Evolutionary conservation across 257 asterid genomes (phyloP), one percentile per base, ranked within the genome.

Genomic region (Salvia hispanica): DNA sequence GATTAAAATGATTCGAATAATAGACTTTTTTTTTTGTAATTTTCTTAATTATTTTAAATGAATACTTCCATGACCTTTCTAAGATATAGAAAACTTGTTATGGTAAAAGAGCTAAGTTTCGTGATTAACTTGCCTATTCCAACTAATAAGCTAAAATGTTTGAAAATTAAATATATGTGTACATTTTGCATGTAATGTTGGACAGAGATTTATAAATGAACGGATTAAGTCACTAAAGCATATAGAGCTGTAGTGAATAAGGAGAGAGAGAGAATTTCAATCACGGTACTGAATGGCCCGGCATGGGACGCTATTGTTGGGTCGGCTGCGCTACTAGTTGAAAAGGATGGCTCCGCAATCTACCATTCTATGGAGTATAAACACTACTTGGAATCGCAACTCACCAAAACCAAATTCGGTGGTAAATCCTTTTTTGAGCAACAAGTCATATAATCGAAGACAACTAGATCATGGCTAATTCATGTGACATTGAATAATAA

Each of bases 201-300:
- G 48, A 1, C 56, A 74, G 78, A 66, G 62, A 8, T 74, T 67
- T 7, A 76, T 69, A 48, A 82, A 82, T 5, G 87, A 84, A 37
- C 79, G 65, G 37, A 76, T 34, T 74, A 79, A 79, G 73, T 72
- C 80, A 18, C 79, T 72, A 60, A 64, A 43, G 69, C 87, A 82
- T 43, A 68, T 77, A 43, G 84, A n/a, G n/a, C 87, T 0, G 79
- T 76, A 1, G 77, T 82, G 73, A 82, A 79, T 3, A 53, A 62
- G n/a, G 31, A 36, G 77, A 73, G 3, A 76, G 84, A 21, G 31
- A 25, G 31, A 25, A 64, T 79, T n/a, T 88, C 95, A 2, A 13
- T 85, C 2, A 87, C 64, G 5, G 10, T 81, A 18, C 69, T 82
- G 6, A 79, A 83, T 25, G 90, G 90, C 12, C 92, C 90, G 13